Percentiles rank a stretch among this genome's conserved stretches.
These are phyloP conservation scores for Candida tunisiensis DNA, from an alignment of 1,139 yeast species.

Conservation along the genomic window DNA sequence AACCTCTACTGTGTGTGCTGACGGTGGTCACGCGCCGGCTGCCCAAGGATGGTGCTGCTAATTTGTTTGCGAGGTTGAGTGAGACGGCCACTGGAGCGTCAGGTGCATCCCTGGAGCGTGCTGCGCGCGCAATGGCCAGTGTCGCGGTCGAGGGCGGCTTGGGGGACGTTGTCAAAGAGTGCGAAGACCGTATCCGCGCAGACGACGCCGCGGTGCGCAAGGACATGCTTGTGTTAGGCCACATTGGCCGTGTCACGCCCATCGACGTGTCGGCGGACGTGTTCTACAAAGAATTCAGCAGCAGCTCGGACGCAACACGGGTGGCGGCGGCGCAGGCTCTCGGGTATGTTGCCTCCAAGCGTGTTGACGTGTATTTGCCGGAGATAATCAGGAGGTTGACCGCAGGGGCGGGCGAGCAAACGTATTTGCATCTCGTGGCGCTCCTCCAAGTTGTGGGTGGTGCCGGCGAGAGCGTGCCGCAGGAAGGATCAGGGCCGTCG, in stretches of 20 bases:
- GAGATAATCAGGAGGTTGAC: constrained; percentile 17
- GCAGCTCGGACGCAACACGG: constrained; percentile 11
- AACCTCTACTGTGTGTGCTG: no score
- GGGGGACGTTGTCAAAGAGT: no score
- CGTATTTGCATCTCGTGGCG: constrained; percentile 22
- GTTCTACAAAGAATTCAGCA: no score
- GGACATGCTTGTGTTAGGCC: constrained; percentile 28
- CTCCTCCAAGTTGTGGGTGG: constrained; percentile 23
- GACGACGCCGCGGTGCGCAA: constrained; percentile 2
- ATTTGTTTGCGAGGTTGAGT: no score
- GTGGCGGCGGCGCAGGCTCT: constrained; percentile 35
- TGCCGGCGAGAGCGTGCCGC: constrained; percentile 4
- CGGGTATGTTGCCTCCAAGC: constrained; percentile 30
- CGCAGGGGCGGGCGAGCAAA: constrained; percentile 9
- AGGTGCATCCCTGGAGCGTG: no score
- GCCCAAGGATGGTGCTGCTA: no score
- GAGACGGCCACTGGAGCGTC: no score
- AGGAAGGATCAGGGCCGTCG: no score
- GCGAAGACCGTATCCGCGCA: no score
- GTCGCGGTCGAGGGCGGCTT: no score
- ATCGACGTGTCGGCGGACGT: constrained; percentile 20
- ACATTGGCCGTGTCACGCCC: constrained; percentile 22
- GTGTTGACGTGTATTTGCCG: constrained; percentile 21
- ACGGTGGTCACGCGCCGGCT: no score
- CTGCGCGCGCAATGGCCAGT: no score